phyloP scores from a whole-genome alignment of 1,284 basidiomycete species.

The Fereydounia khargensis region DNA sequence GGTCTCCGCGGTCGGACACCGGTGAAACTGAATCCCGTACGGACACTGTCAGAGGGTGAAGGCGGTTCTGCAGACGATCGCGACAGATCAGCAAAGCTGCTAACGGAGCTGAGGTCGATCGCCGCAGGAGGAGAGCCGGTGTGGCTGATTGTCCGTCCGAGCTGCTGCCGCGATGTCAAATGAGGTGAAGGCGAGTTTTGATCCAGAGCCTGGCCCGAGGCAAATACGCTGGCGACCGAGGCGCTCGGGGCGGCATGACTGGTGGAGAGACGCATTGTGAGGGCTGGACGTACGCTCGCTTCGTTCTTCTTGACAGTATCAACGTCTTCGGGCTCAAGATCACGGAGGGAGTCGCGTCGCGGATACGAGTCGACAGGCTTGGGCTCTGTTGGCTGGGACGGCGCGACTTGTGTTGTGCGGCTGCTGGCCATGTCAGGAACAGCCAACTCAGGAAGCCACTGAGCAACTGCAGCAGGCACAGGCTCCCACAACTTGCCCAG shows the following conservation, averaged over 20 bases:
- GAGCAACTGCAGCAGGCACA: neutral
- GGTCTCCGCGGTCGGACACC: constrained; percentile 10
- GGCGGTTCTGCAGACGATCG: constrained; percentile 1
- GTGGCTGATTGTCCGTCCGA: constrained; percentile 8
- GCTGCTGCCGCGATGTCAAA: constrained; percentile 4
- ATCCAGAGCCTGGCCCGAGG: constrained; percentile 6
- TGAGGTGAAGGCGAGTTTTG: neutral
- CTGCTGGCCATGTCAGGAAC: neutral
- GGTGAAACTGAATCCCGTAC: constrained; percentile 5
- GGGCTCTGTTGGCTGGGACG: neutral
- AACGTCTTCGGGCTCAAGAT: constrained; percentile 11
- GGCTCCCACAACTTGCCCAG: neutral
- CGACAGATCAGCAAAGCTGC: neutral
- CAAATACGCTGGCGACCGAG: constrained; percentile 4
- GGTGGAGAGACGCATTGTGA: constrained; percentile 11
- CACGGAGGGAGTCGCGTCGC: constrained; percentile 3
- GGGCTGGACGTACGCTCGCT: constrained; percentile 4
- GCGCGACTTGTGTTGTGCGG: neutral
- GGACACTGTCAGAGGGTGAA: constrained; percentile 11
- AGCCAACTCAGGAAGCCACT: neutral
- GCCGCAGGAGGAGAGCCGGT: neutral
- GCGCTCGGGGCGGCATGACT: constrained; percentile 8
- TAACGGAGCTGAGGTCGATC: neutral
- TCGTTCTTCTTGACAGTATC: constrained; percentile 9
- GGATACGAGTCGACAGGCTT: neutral